Evolutionary conservation across 371 early-diverging fungal genomes (phyloP), one percentile per base, ranked within the genome.

Genomic region (Lichtheimia hyalospora): DNA sequence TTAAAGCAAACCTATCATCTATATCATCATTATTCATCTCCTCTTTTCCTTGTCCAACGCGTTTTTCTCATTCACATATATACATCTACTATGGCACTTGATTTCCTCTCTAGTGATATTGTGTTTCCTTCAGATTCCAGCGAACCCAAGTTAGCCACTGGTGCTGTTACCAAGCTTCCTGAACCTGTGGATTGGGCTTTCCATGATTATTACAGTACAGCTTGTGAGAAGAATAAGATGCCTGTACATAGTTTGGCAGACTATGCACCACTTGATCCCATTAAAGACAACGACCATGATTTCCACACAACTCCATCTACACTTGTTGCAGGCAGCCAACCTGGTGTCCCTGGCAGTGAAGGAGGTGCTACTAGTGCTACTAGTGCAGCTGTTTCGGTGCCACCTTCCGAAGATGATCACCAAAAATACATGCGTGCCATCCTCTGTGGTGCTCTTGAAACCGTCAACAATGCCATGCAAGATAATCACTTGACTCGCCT

Each of bases 61-160:
- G 34, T 10, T 8, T 34, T 34, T 8, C 34, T 34, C 34, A 34
- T 34, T 8, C 34, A 34, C 34, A 34, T 2, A 34, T 34, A 34
- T 34, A 34, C 34, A 8, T 34, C 10, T 34, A 34, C 10, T 34
- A 46, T 46, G 46, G 46, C 46, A 14, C 56, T 55, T 23, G 62
- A 67, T 41, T 67, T 67, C 23, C 49, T 67, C n/a, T 62, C 73
- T 13, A 76, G 76, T 46, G 77, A 76, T 16, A 70, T 77, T 51
- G 62, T 69, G 14, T 77, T 77, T 61, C 78, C 78, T 40, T 67
- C 66, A 12, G 78, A 77, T 27, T 64, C 66, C 20, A 69, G 69
- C 21, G 60, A 68, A 50, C 61, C 78, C 15, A 77, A 77, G 49
- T 53, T 77, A 15, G 67, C 74, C 41, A 65, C 73, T 24, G 61